Base-by-base conservation (phyloP, 805 yeast genomes). In the Yarrowia hollandica region DNA sequence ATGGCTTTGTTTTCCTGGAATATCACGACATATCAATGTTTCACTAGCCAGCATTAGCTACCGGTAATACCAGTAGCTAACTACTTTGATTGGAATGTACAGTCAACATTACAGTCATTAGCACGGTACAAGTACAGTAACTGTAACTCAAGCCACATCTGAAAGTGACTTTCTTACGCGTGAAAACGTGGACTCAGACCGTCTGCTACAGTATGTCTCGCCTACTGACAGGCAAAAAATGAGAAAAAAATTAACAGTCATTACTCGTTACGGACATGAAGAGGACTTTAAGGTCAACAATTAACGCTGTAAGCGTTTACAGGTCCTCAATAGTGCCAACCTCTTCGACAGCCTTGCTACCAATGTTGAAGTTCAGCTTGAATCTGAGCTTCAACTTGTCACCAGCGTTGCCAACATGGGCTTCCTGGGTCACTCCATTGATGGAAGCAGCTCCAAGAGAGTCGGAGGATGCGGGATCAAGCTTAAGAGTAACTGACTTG, bases 341-440 rank as follows among this genome's bases (percentile, higher is more conserved):
- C 63, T 83, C 86, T 64, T 80, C 84, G 18, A 71, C 71, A 8
- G 71, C 69, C 19, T 70, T 68, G n/a, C 83, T 81, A 57, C 79
- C 80, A 9, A 78, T 68, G 10, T 67, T 65, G 68, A 81, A 88
- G 60, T 80, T 80, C 21, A 80, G 78, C 70, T 85, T 87, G 92
- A 91, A 89, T 70, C 88, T 86, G 61, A 89, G 76, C 71, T 86
- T 88, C 64, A 86, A 70, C n/a, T 75, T 73, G 12, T 71, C 70
- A 5, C 59, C 44, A 18, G 58, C 60, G 8, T 61, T 59, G 18
- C 60, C 44, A 16, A 64, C 44, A 12, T 60, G 56, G 52, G 82
- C 76, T 30, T 72, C 75, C 71, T 88, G 94, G 4, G 75, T 70
- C 15, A 86, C 74, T 6, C 83, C 83, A 58, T 79, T 76, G 31